Conservation (phyloP, 345 rosid genomes). For the Arabis alpina region DNA sequence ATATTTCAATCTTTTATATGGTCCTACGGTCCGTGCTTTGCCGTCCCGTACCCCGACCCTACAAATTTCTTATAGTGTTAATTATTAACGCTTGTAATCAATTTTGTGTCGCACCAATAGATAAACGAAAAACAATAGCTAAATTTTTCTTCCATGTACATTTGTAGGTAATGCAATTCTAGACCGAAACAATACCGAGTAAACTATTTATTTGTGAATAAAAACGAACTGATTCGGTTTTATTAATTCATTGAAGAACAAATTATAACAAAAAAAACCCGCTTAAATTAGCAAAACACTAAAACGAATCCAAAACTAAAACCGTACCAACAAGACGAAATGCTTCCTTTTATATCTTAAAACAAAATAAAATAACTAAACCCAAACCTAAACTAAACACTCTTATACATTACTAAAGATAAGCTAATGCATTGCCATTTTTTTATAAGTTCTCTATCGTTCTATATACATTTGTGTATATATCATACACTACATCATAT, state of each 20-base stretch:
- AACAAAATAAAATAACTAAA: not conserved
- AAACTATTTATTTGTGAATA: too few relatives aligned
- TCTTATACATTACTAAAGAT: not conserved
- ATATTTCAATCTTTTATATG: constrained; percentile 4
- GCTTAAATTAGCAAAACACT: too few relatives aligned
- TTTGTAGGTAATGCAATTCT: not conserved
- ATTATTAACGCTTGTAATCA: constrained; percentile 6
- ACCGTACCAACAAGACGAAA: too few relatives aligned
- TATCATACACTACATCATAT: not conserved
- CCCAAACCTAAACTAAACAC: not conserved
- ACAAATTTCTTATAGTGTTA: constrained; percentile 7
- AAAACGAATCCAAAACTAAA: too few relatives aligned
- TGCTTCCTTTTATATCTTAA: too few relatives aligned
- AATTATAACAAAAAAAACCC: too few relatives aligned
- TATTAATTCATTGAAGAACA: too few relatives aligned
- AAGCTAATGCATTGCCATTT: not conserved
- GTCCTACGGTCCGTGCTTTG: constrained; percentile 38
- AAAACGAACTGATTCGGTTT: too few relatives aligned
- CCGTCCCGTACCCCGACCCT: constrained; percentile 35
- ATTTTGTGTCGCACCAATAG: not conserved
- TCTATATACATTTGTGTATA: not conserved
- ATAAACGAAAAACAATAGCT: too few relatives aligned
- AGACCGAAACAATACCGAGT: not conserved
- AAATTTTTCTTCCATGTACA: not conserved
- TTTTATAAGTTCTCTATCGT: not conserved